Base-by-base conservation (phyloP, 352 stramenopile genomes). In the Phytophthora pinifolia region DNA sequence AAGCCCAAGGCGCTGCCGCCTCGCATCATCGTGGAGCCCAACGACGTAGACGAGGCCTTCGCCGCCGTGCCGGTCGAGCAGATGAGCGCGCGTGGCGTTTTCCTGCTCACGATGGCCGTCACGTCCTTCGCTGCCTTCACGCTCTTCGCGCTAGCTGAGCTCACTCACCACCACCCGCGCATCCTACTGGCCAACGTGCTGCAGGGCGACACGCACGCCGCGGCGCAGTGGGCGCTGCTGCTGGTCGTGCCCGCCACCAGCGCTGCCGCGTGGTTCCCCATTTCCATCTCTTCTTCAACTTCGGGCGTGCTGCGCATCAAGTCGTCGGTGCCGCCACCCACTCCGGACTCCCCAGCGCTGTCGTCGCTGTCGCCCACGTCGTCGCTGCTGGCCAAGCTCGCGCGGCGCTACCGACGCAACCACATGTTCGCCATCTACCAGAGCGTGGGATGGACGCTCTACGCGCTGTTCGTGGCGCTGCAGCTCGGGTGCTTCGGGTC, bases 401-500 rank as follows among this genome's bases (percentile, higher is more conserved):
- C 62, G 2, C 53, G 54, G 12, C 47, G 65, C 15, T 72, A 76
- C 41, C 64, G 59, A 15, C 65, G 56, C 37, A 79, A 91, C 48
- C 59, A 68, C 47, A 83, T 82, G 55, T 91, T 91, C 35, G 64
- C 64, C 42, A 75, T 86, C 48, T 91, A 87, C 62, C 81, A 91
- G 62, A 73, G 66, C 37, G 62, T 83, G 27, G 79, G 58, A 1
- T 89, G 81, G 78, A 60, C 38, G 10, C 58, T 89, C 8, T 91
- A 88, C 54, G 70, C 48, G 4, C 32, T 74, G n/a, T 85, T 87
- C 36, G 42, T 88, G 10, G 49, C 54, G 13, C 54, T 80, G 18
- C 71, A 77, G 35, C 54, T 77, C n/a, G 54, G 56, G 10, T 87
- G 70, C 50, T 54, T 72, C 36, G 52, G 43, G 25, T 51, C 30